Evolutionary conservation across 2,329 filamentous ascomycete genomes (phyloP).

Genomic region (Thelonectria olida): DNA sequence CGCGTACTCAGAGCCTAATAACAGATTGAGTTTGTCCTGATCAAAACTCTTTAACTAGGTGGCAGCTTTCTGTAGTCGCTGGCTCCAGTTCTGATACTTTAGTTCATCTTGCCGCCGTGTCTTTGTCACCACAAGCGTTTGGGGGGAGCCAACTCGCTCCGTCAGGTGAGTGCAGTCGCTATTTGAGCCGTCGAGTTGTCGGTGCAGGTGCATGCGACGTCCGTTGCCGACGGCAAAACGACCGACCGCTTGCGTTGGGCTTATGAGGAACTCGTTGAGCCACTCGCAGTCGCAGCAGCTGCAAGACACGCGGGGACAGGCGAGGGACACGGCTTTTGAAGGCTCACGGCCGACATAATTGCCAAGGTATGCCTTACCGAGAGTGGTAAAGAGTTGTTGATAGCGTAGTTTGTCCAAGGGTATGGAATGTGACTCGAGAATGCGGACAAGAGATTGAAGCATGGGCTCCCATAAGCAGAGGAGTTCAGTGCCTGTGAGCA

Average conservation of each 20-base stretch:
- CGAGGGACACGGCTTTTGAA: background rate
- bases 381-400: constrained; percentile 35
- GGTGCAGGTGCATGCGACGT: constrained; percentile 35
- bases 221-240: constrained; percentile 26
- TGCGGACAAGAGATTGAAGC: constrained; percentile 30
- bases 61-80: background rate
- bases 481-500: constrained; percentile 29
- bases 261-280: constrained; percentile 41
- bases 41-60: background rate
- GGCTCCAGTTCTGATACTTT: background rate
- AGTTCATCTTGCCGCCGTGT: background rate
- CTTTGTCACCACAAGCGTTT: background rate
- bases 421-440: constrained; percentile 19
- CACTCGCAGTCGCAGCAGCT: constrained; percentile 35
- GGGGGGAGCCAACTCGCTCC: background rate
- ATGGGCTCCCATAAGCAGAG: constrained; percentile 44
- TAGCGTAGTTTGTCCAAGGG: constrained; percentile 28
- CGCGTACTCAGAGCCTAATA: background rate
- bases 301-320: constrained; percentile 25
- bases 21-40: background rate
- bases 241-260: background rate
- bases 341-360: constrained; percentile 35
- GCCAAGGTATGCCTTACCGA: constrained; percentile 34
- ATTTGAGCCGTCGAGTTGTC: constrained; percentile 7
- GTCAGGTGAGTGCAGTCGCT: constrained; percentile 37